Conservation (phyloP, 148 eudicot genomes). For the Amaranthus hypochondriacus region DNA sequence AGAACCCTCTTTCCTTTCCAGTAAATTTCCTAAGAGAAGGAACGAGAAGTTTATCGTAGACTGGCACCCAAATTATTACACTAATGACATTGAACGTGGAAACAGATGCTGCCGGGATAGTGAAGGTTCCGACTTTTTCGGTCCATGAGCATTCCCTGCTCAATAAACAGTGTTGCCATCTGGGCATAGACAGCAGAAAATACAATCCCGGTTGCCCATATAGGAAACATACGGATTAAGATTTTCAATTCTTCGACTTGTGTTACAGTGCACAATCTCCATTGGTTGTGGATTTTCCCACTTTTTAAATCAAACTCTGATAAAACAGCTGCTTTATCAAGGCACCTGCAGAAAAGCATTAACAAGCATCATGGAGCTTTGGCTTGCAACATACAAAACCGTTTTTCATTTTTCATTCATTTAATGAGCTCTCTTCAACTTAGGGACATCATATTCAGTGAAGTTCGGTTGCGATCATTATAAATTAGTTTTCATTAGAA, state of each 20-base stretch:
- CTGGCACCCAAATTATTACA: constrained; percentile 53
- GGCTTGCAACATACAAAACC: no score
- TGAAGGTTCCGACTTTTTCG: constrained; percentile 25
- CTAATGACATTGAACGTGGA: constrained; percentile 50
- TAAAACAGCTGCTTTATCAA: constrained; percentile 52
- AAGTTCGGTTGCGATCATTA: no score
- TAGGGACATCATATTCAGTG: no score
- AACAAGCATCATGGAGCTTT: no score
- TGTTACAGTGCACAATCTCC: constrained; percentile 51
- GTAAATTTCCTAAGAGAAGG: constrained; percentile 37
- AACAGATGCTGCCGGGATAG: constrained; percentile 56
- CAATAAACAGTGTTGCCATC: constrained; percentile 45
- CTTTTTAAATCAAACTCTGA: constrained; percentile 6
- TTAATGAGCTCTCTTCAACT: no score
- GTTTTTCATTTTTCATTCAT: no score
- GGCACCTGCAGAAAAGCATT: constrained; percentile 30
- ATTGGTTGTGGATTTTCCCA: constrained; percentile 23
- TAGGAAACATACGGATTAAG: constrained; percentile 45
- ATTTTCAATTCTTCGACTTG: constrained; percentile 64
- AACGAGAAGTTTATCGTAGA: constrained; percentile 44
- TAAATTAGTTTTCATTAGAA: no score
- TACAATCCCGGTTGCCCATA: constrained; percentile 53
- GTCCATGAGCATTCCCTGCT: constrained; percentile 44
- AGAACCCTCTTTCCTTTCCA: constrained; percentile 3
- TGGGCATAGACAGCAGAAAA: constrained; percentile 46